These are phyloP conservation scores for Yamadazyma kitorensis DNA, from an alignment of 805 yeast genomes.

Conservation along the genomic window DNA sequence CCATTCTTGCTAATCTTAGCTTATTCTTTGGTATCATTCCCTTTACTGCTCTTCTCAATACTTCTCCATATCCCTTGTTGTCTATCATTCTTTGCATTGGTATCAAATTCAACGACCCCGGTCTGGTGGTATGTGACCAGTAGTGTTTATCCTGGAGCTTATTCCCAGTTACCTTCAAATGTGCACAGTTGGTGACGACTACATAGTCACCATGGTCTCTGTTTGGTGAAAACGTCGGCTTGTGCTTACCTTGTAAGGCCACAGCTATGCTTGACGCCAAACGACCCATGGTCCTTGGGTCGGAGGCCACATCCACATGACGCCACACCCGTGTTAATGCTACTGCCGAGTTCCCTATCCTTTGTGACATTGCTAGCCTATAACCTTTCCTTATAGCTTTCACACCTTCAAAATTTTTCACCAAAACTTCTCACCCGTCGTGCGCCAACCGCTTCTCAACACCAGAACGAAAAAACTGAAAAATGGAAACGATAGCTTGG, in stretches of 20 bases:
- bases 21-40: conserved; percentile 96
- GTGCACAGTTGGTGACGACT: conserved; percentile 89
- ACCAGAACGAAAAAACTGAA: too few species aligned
- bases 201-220: conserved; percentile 95
- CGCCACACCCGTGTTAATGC: conserved; percentile 92
- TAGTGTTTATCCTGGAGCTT: conserved; percentile 78
- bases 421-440: too few species aligned
- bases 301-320: conserved; percentile 86
- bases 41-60: conserved; percentile 81
- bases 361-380: conserved; percentile 33
- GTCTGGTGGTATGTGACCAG: conserved; percentile 85
- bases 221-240: conserved; percentile 73
- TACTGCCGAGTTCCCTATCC: conserved; percentile 51
- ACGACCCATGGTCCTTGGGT: conserved; percentile 85
- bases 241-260: conserved; percentile 93
- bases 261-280: conserved; percentile 86
- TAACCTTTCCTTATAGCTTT: too few species aligned
- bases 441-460: too few species aligned
- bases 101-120: conserved; percentile 81
- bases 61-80: conserved; percentile 85
- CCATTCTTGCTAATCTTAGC: conserved; percentile 73
- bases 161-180: conserved; percentile 78
- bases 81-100: conserved; percentile 75
- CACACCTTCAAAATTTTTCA: too few species aligned
- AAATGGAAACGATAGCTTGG: too few species aligned